A percentile compares a stretch with the other conserved stretches of the same genome.
Evolutionary conservation across 2,329 filamentous ascomycete genomes (phyloP).

Genomic region (Boeremia exigua): DNA sequence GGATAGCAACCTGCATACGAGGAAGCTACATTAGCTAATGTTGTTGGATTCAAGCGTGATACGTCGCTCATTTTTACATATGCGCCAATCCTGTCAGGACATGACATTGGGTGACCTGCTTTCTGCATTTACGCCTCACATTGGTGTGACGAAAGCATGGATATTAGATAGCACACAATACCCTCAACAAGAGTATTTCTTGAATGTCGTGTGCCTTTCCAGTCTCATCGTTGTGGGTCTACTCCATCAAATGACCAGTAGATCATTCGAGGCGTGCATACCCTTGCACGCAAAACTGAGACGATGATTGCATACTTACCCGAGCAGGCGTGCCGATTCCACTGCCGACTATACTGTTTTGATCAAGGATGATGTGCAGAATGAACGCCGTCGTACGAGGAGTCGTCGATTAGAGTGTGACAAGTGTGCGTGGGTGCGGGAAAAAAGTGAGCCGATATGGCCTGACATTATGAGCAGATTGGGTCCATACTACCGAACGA

Average conservation of each 20-base stretch:
- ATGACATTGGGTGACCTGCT: neutral
- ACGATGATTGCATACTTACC: conserved; percentile 4
- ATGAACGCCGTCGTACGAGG: conserved; percentile 9
- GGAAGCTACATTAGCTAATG: neutral
- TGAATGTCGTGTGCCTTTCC: neutral
- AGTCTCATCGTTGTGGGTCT: conserved; percentile 4
- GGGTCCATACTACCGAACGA: neutral
- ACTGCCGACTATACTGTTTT: neutral
- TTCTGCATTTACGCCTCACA: neutral
- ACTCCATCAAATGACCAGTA: conserved; percentile 10
- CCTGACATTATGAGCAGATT: conserved; percentile 19
- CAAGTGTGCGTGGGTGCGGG: conserved; percentile 7
- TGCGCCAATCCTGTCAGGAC: neutral
- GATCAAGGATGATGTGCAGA: conserved; percentile 2
- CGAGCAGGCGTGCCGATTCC: neutral
- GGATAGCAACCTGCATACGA: neutral
- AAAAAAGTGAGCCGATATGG: conserved; percentile 16
- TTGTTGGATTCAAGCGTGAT: neutral
- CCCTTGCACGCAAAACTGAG: conserved; percentile 6
- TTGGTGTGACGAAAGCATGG: conserved; percentile 8
- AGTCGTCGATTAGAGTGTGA: conserved; percentile 7
- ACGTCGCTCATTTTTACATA: conserved; percentile 7
- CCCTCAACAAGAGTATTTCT: conserved; percentile 3
- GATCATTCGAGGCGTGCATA: conserved; percentile 18
- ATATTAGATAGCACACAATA: conserved; percentile 5